Evolutionary conservation across 1,139 yeast genomes (phyloP).

Genomic region (Meyerozyma smithsonii): DNA sequence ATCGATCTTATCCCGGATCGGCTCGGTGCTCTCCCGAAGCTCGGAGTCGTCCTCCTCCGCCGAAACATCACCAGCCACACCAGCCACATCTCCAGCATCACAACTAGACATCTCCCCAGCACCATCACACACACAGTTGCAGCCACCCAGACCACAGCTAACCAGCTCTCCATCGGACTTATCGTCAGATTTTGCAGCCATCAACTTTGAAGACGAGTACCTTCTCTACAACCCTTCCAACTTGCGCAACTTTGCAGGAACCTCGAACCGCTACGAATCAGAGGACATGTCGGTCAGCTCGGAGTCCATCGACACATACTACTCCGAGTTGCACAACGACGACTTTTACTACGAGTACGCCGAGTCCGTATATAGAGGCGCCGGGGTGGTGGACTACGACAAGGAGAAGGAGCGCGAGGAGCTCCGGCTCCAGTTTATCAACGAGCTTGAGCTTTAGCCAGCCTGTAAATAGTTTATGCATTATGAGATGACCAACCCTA

Average conservation of each 20-base stretch:
- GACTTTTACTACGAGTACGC: conserved; percentile 12
- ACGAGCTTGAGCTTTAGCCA: conserved; percentile 20
- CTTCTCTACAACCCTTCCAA: conserved; percentile 10
- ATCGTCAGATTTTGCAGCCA: conserved; percentile 2
- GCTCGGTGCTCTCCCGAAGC: conserved; percentile 12
- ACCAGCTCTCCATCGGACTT: conserved; percentile 2
- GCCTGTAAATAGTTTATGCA: conserved; percentile 1
- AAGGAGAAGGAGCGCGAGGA: conserved; percentile 35
- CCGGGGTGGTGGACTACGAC: conserved; percentile 24
- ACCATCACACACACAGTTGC: not conserved
- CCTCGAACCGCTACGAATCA: conserved; percentile 5
- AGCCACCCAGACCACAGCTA: conserved; percentile 1
- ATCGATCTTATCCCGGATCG: conserved; percentile 13
- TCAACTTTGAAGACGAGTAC: conserved; percentile 11
- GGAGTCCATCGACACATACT: conserved; percentile 15
- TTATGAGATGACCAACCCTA: conserved; percentile 17
- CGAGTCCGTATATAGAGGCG: conserved; percentile 18
- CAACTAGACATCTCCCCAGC: no score
- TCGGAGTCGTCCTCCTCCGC: not conserved
- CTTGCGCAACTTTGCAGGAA: conserved; percentile 4
- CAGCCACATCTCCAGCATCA: not conserved
- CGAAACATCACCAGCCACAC: not conserved
- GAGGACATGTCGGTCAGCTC: conserved; percentile 10
- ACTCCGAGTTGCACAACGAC: conserved; percentile 10
- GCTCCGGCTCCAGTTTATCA: conserved; percentile 35